phyloP scores from a whole-genome alignment of 805 yeast species.

The Yamadazyma ubonensis region DNA sequence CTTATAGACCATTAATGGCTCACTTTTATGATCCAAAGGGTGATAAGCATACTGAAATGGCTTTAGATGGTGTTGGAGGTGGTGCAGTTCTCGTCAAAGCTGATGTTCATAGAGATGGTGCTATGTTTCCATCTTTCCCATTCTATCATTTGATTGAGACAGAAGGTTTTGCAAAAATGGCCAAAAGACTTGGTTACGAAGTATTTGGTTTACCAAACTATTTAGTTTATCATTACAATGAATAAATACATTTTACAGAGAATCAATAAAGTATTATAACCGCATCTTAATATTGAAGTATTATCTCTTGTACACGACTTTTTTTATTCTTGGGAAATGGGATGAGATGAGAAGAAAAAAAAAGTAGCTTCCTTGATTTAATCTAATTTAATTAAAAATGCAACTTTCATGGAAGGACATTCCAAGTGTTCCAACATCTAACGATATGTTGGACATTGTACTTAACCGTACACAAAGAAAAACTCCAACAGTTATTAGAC shows the following conservation, averaged over 20 bases:
- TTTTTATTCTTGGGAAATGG: background rate
- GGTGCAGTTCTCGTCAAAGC: constrained; percentile 95
- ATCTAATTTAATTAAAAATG: constrained; percentile 49
- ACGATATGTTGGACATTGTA: constrained; percentile 93
- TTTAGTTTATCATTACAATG: constrained; percentile 87
- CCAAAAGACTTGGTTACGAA: constrained; percentile 87
- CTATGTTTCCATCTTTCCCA: constrained; percentile 98
- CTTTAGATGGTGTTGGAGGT: constrained; percentile 96
- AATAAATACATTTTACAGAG: constrained; percentile 33
- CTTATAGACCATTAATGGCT: constrained; percentile 95
- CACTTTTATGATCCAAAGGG: constrained; percentile 70
- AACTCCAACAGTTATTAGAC: constrained; percentile 97
- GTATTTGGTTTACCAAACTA: constrained; percentile 94
- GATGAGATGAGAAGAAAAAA: constrained; percentile 16
- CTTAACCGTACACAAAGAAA: constrained; percentile 97
- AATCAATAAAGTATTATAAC: background rate
- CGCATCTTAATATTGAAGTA: background rate
- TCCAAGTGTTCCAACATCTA: constrained; percentile 89
- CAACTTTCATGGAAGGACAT: constrained; percentile 98
- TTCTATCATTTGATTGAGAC: constrained; percentile 96
- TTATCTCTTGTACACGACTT: constrained; percentile 2
- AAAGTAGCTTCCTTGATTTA: constrained; percentile 4
- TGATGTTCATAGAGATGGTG: constrained; percentile 98
- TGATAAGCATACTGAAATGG: constrained; percentile 65
- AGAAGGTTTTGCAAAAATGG: constrained; percentile 99